Evolutionary conservation across 106 monocot species (phyloP), one percentile per base, ranked within the genome.

Genomic region (Iris macrosiphon): DNA sequence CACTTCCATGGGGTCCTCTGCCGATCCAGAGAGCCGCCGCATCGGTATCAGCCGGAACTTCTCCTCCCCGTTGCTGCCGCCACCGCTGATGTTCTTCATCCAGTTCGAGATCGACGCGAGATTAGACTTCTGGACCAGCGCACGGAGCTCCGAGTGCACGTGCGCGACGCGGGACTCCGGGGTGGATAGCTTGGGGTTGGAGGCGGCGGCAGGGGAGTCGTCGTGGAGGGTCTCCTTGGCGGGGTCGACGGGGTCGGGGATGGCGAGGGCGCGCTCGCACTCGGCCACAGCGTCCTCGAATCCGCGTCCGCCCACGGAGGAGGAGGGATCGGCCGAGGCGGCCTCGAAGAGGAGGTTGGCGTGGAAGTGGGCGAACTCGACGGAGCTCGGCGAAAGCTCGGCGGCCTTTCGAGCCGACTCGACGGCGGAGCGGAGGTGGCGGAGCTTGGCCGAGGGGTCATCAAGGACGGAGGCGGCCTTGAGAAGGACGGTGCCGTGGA

Each of bases 291-390:
- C 95, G 20, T 76, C 73, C 25, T 95, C 95, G 37, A 74, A 95
- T 25, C 40, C 39, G 1, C 16, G 37, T 79, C 82, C 57, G 63
- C 49, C 3, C n/a, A n/a, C n/a, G n/a, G n/a, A n/a, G n/a, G n/a
- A n/a, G 0, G 53, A 64, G 19, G 50, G 28, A 40, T 66, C 59
- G 18, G 82, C 89, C 2, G 52, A 33, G 26, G 82, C 78, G 11
- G 66, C 62, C 32, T 95, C 95, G 47, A 61, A 83, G 30, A 95
- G 73, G 2, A 95, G 55, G 47, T 60, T 68, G 8, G 95, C 95
- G 39, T 89, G 65, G 60, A 95, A 95, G 50, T 77, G 80, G 7
- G 95, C 79, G 40, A 89, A 81, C 76, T 95, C 95, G n/a, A 89
- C 38, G 7, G 95, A 95, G 10, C 66, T 24, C n/a, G 95, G 89